A percentile compares a stretch with the other conserved stretches of the same genome.
Conservation (phyloP, 2,329 filamentous ascomycete genomes). For the Penicillium brevicompactum region DNA sequence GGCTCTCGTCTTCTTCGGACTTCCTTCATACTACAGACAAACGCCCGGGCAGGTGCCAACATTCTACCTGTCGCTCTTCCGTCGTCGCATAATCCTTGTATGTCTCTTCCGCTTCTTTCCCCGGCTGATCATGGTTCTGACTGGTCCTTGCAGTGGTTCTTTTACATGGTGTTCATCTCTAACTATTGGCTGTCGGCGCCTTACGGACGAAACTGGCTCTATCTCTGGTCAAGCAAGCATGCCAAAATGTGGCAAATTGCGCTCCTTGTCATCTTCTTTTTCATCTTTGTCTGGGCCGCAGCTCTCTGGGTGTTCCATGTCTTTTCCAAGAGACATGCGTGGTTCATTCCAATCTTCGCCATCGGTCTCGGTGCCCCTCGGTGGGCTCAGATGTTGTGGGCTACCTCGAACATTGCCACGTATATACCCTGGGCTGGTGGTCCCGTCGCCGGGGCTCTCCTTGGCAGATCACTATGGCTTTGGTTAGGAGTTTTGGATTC, state of each 20-base stretch:
- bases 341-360: slow-evolving; percentile 68
- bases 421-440: slow-evolving; percentile 62
- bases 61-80: slow-evolving; percentile 59
- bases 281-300: slow-evolving; percentile 59
- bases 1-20: slow-evolving; percentile 56
- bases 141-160: slow-evolving; percentile 52
- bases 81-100: slow-evolving; percentile 52
- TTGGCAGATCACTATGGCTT: slow-evolving; percentile 63
- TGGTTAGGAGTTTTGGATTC: slow-evolving; percentile 68
- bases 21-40: slow-evolving; percentile 63
- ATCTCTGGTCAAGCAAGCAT: slow-evolving; percentile 55
- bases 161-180: slow-evolving; percentile 58
- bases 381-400: slow-evolving; percentile 70
- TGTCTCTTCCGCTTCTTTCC: slow-evolving; percentile 34
- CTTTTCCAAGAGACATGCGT: slow-evolving; percentile 62
- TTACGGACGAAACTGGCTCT: slow-evolving; percentile 64
- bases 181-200: slow-evolving; percentile 62
- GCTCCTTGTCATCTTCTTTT: slow-evolving; percentile 51
- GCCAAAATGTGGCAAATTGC: slow-evolving; percentile 61
- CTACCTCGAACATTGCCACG: slow-evolving; percentile 59
- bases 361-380: slow-evolving; percentile 65
- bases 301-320: slow-evolving; percentile 51
- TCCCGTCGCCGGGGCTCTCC: slow-evolving; percentile 56
- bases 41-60: slow-evolving; percentile 58
- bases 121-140: not conserved